Base-by-base conservation (phyloP, 495 filamentous ascomycete species). In the Thozetella sp. region DNA sequence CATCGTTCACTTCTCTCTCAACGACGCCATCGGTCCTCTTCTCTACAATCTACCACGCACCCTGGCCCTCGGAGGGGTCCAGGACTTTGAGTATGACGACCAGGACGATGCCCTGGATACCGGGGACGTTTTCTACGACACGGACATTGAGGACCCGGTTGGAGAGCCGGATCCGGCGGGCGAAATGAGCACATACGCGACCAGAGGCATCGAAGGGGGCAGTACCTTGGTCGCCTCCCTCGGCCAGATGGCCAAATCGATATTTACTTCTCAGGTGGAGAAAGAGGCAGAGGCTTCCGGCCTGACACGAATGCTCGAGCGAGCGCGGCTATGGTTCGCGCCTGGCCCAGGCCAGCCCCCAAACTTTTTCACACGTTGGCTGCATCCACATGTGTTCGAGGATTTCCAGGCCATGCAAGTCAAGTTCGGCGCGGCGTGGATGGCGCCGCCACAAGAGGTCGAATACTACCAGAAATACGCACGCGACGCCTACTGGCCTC, bases 1-100 rank as follows among this genome's bases (percentile, higher is more conserved):
- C 26, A 80, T 97, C 20, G 93, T 91, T 74, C 93, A 98, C 65
- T 54, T 93, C 40, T 87, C 89, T 2, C 83, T 99, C 58, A 90
- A 90, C 76, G 70, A 75, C 24, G 91, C 95, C 25, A 76, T 98
- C 48, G 78, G 84, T 12, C 94, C 93, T 0, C 80, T 92, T 1
- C 81, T 93, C 58, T 79, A 86, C 63, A 93, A 88, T 67, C 81
- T 93, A 2, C 89, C 88, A 19, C 82, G 73, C 40, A 81, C 73
- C 13, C 78, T 78, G 3, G 78, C 80, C 12, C 64, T 76, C 2
- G 82, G 69, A 25, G 63, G 76, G 6, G 65, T 67, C 13, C 58
- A 53, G 1, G 22, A 24, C 1, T 43, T 56, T 9, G 73, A 71
- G 25, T 67, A 77, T 25, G 72, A 74, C 48, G 64, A 55, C 48